These are phyloP conservation scores for Oryza officinalis DNA, from an alignment of 176 grass and related monocot species.

Conservation along the genomic window DNA sequence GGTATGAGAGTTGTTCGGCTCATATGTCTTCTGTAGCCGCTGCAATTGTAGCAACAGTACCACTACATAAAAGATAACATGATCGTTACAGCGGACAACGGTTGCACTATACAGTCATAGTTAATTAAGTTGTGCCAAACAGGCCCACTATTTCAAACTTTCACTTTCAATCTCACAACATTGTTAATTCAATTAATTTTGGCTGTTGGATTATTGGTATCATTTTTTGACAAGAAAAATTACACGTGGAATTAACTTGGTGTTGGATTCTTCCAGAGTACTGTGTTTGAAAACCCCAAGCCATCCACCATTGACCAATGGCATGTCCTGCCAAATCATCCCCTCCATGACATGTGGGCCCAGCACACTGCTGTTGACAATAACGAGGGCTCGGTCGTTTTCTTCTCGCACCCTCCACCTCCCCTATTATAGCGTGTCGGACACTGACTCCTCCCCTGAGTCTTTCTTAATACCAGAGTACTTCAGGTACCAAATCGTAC, in stretches of 20 bases:
- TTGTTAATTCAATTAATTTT: too few relatives aligned
- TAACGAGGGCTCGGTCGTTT: neutral
- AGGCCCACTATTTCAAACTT: too few relatives aligned
- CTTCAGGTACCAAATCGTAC: neutral
- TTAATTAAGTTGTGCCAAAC: too few relatives aligned
- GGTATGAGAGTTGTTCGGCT: too few relatives aligned
- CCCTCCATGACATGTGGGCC: neutral
- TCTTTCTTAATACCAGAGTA: fast-evolving
- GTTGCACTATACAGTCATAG: too few relatives aligned
- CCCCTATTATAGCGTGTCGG: neutral
- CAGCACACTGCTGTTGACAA: neutral
- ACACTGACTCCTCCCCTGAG: neutral
- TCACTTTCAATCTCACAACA: too few relatives aligned
- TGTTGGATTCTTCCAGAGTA: neutral
- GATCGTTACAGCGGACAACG: too few relatives aligned
- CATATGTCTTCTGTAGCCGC: too few relatives aligned
- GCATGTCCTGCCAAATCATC: neutral
- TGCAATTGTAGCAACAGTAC: too few relatives aligned
- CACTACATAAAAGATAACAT: too few relatives aligned
- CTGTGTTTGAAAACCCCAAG: neutral
- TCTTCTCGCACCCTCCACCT: neutral
- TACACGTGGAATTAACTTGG: neutral
- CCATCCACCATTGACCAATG: conserved; percentile 9
- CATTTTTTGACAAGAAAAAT: neutral
- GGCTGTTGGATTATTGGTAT: too few relatives aligned